Percentiles rank a stretch among this genome's conserved stretches.
Conservation (phyloP, 768 basidiomycete genomes). For the Sistotremastrum suecicum region DNA sequence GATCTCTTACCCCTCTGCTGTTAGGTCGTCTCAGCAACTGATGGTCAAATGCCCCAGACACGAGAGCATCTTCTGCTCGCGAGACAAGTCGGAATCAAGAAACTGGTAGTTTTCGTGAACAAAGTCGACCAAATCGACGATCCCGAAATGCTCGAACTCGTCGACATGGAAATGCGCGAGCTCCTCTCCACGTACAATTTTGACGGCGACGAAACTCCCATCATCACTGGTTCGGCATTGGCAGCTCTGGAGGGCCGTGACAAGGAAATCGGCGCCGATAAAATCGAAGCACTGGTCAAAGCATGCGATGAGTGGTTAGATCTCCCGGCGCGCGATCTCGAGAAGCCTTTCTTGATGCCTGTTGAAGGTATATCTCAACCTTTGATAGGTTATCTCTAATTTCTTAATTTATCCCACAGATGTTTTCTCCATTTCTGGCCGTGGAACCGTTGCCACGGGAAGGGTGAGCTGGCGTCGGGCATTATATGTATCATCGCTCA, state of each 20-base stretch:
- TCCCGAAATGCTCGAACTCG: conserved; percentile 96
- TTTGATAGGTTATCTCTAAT: not conserved
- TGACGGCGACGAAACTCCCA: conserved; percentile 96
- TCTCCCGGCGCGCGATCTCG: conserved; percentile 86
- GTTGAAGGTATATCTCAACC: conserved; percentile 51
- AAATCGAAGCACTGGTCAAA: conserved; percentile 69
- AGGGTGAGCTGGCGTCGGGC: conserved; percentile 36
- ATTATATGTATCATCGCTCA: not conserved
- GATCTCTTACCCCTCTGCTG: not conserved
- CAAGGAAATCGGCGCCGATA: conserved; percentile 61
- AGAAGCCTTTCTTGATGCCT: conserved; percentile 94
- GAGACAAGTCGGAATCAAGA: conserved; percentile 95
- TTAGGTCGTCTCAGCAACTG: conserved; percentile 81
- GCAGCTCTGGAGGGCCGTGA: conserved; percentile 86
- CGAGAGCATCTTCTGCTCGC: conserved; percentile 96
- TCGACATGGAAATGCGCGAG: conserved; percentile 99
- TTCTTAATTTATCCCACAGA: conserved; percentile 26
- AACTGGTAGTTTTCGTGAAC: conserved; percentile 98
- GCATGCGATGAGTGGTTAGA: conserved; percentile 94
- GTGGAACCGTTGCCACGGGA: conserved; percentile 95
- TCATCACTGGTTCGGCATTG: conserved; percentile 92
- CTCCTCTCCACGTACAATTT: conserved; percentile 84
- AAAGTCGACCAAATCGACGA: conserved; percentile 96
- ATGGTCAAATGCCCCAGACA: conserved; percentile 99
- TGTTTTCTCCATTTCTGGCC: conserved; percentile 94